Conservation (phyloP, 352 stramenopile genomes). For the Pythium pectinolyticum region DNA sequence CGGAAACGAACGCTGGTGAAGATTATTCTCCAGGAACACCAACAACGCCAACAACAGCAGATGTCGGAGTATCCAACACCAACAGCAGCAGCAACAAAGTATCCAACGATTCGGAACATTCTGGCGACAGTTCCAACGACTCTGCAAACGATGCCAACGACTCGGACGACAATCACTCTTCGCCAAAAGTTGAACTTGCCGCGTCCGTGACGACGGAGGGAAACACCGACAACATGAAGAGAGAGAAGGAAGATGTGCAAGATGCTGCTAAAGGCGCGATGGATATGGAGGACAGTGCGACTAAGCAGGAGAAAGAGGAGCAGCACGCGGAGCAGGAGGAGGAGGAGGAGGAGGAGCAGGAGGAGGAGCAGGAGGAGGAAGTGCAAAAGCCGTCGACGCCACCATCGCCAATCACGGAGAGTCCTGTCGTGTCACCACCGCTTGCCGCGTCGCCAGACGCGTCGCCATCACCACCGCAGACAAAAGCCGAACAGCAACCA, state of each 20-base stretch:
- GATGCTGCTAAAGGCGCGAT: constrained; percentile 6
- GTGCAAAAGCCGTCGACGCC: background rate
- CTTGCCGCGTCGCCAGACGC: background rate
- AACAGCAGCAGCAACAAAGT: constrained; percentile 5
- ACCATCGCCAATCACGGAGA: background rate
- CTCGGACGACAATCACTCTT: constrained; percentile 18
- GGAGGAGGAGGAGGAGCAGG: background rate
- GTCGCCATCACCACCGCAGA: background rate
- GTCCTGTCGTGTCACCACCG: constrained; percentile 1
- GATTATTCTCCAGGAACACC: background rate
- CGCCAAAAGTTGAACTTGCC: constrained; percentile 14
- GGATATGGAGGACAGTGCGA: background rate
- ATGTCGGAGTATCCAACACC: background rate
- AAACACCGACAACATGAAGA: background rate
- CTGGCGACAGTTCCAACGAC: background rate
- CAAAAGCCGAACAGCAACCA: background rate
- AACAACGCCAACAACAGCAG: background rate
- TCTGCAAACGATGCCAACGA: background rate
- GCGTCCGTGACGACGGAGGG: background rate
- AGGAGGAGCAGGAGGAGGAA: background rate
- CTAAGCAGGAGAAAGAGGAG: constrained; percentile 5
- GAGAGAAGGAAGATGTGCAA: background rate
- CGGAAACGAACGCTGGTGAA: constrained; percentile 8
- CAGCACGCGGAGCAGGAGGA: background rate
- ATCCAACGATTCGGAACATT: background rate